These are phyloP conservation scores for Diaporthe destruens DNA, from an alignment of 2,329 filamentous ascomycete species.

Conservation along the genomic window DNA sequence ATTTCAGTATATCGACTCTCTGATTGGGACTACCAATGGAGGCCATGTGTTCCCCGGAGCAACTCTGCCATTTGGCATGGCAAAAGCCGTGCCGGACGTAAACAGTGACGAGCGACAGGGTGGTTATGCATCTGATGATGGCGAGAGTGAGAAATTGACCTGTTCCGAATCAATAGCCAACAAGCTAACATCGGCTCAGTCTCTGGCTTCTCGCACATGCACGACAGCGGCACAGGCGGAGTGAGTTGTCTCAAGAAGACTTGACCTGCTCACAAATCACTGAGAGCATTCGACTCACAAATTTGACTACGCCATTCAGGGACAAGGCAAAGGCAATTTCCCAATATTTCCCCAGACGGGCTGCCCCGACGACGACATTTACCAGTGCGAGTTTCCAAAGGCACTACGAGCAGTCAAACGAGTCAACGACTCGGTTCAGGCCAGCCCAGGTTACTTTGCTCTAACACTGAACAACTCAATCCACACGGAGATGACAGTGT, in stretches of 20 bases:
- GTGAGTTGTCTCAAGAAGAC: constrained; percentile 46
- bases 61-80: constrained; percentile 49
- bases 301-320: constrained; percentile 11
- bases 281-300: not conserved
- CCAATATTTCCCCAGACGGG: constrained; percentile 53
- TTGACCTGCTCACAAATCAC: not conserved
- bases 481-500: constrained; percentile 63
- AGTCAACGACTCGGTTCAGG: constrained; percentile 58
- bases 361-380: constrained; percentile 50
- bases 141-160: constrained; percentile 42
- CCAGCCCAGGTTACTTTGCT: constrained; percentile 65
- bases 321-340: constrained; percentile 52
- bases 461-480: constrained; percentile 62
- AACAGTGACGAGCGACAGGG: constrained; percentile 46
- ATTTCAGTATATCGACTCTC: constrained; percentile 44
- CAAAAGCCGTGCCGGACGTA: constrained; percentile 48
- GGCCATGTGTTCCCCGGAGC: constrained; percentile 50
- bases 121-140: constrained; percentile 47
- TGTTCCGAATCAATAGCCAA: not conserved
- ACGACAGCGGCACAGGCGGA: constrained; percentile 49
- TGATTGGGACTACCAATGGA: constrained; percentile 48
- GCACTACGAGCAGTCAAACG: constrained; percentile 56
- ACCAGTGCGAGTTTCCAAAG: constrained; percentile 62
- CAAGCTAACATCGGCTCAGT: constrained; percentile 40
- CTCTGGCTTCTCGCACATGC: constrained; percentile 50